Evolutionary conservation across 345 rosid genomes (phyloP), one percentile per base, ranked within the genome.

Genomic region (Populus pruinosa): DNA sequence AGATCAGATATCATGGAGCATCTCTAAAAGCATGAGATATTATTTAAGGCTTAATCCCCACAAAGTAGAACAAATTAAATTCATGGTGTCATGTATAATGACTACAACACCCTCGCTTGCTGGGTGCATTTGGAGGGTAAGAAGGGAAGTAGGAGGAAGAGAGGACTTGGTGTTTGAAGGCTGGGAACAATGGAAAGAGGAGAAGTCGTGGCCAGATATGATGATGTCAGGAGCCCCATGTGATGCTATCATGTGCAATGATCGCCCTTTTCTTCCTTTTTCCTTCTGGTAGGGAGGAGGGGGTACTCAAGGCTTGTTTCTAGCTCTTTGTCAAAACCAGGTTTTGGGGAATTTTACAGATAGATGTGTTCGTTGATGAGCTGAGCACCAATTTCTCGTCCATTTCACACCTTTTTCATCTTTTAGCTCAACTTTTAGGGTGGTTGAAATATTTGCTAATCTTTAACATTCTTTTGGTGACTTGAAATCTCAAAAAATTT

Each of bases 171-270:
- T 84, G 93, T 86, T 86, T 86, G 91, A 88, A 88, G 87, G 93
- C 84, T 83, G 92, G 96, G 81, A 76, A 90, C 93, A 88, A 87
- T 8, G 89, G 85, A 74, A 87, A 84, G 93, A 80, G 92, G 81
- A 50, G 91, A 82, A 70, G 90, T 86, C 86, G 87, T 88, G 92
- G 92, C 87, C 90, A 89, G 89, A 85, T 82, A 88, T 86, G 89
- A 87, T 87, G 89, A 86, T 91, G 92, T 90, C 92, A 86, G 90
- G 69, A 77, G 18, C 69, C 16, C 20, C 92, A 88, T 89, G 91
- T 88, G 92, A 82, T 49, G 55, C 71, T 39, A 79, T 81, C 91
- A 79, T 74, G 85, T 79, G 82, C 84, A 27, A 33, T 50, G 36
- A 53, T 53, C 49, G n/a, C n/a, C 49, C 67, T n/a, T 11, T 66